A percentile compares a stretch with the other conserved stretches of the same genome.
Evolutionary conservation across 1,284 basidiomycete species (phyloP).

Genomic region (Ganoderma sp.): DNA sequence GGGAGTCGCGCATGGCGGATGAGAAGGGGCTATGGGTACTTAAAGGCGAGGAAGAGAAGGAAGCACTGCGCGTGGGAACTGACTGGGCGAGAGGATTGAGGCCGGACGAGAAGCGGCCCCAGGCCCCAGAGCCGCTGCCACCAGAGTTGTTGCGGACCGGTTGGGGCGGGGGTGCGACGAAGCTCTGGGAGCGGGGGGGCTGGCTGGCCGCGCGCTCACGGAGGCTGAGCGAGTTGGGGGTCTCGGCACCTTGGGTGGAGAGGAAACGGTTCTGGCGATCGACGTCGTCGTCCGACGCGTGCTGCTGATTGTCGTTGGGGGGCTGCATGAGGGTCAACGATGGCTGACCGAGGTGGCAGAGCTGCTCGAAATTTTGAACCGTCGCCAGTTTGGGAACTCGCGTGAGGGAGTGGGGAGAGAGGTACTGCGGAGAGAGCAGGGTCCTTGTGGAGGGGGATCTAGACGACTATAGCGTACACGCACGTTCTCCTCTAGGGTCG

Average conservation of each 20-base stretch:
- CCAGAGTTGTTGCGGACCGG: conserved; percentile 56
- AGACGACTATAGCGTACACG: conserved; percentile 33
- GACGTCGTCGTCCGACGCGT: conserved; percentile 42
- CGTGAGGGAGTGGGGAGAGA: conserved; percentile 22
- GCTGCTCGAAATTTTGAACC: conserved; percentile 38
- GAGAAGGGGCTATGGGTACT: conserved; percentile 59
- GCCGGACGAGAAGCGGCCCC: conserved; percentile 47
- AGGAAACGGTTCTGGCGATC: conserved; percentile 65
- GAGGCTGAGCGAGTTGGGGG: conserved; percentile 41
- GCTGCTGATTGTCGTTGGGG: conserved; percentile 38
- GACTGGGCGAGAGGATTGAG: conserved; percentile 49
- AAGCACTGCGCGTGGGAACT: conserved; percentile 66
- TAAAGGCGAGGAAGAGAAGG: conserved; percentile 57
- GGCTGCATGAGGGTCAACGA: conserved; percentile 38
- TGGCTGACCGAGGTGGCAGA: conserved; percentile 35
- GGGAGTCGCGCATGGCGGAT: conserved; percentile 66
- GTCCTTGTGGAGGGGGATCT: conserved; percentile 26
- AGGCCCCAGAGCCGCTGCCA: conserved; percentile 49
- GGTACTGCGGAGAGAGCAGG: conserved; percentile 21
- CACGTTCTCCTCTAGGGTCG: conserved; percentile 36
- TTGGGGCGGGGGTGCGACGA: conserved; percentile 61
- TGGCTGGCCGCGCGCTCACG: conserved; percentile 71
- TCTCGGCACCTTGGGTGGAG: conserved; percentile 46
- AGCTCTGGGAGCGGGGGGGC: conserved; percentile 60
- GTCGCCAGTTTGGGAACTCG: conserved; percentile 38